Percentiles rank a stretch among this genome's conserved stretches.
These are phyloP conservation scores for Pseudisothecium myosuroides DNA, from an alignment of 225 moss, liverwort and hornwort species.

Conservation along the genomic window DNA sequence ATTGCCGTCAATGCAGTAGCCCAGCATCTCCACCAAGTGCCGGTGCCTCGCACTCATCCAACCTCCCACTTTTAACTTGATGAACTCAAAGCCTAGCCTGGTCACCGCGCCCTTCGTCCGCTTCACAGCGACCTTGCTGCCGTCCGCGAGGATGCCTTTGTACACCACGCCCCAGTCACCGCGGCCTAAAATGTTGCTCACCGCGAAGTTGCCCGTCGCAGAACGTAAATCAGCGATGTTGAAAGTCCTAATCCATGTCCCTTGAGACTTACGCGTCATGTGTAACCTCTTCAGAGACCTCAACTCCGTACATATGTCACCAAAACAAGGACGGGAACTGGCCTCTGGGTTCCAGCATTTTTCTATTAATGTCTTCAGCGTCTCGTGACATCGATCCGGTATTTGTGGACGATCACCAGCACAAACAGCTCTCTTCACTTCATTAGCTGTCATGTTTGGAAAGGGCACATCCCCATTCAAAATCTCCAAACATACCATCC, in stretches of 20 bases:
- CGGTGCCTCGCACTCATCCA: conserved; percentile 19
- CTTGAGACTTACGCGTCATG: neutral
- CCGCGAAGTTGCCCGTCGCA: conserved; percentile 4
- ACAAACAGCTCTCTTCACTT: neutral
- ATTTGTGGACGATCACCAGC: neutral
- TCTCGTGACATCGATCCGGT: neutral
- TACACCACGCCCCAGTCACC: conserved; percentile 23
- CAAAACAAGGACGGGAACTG: neutral
- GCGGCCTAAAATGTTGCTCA: conserved; percentile 8
- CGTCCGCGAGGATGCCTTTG: neutral
- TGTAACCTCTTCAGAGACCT: neutral
- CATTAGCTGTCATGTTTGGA: neutral
- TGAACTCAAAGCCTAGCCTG: too few relatives aligned
- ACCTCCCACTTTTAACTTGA: neutral
- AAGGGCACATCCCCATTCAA: neutral
- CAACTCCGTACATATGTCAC: neutral
- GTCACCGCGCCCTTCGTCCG: neutral
- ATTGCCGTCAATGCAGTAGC: neutral
- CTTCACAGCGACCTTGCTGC: neutral
- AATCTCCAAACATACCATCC: neutral
- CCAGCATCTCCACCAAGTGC: conserved; percentile 8
- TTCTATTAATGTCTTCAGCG: neutral
- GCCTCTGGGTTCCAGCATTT: neutral
- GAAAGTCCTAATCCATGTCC: neutral
- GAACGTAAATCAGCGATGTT: neutral